phyloP scores from a whole-genome alignment of 1,284 basidiomycete genomes.

The Sporisorium iseilematis-ciliati region DNA sequence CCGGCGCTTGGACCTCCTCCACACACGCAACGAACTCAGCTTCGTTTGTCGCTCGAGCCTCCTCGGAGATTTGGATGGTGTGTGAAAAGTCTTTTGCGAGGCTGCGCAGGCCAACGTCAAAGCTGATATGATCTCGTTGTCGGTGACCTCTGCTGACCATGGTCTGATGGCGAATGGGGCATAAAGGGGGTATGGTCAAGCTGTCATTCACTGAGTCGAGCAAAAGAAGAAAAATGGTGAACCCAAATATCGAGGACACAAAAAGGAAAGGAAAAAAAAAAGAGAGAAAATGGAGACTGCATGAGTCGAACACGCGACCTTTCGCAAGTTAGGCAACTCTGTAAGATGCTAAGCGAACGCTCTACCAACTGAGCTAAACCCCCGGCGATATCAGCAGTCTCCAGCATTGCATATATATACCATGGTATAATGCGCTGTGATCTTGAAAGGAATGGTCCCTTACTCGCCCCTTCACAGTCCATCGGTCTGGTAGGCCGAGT shows the following conservation, averaged over 20 bases:
- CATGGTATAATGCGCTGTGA: too few relatives aligned
- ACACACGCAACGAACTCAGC: conserved; percentile 10
- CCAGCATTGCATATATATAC: background rate
- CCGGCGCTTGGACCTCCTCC: conserved; percentile 26
- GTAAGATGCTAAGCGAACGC: conserved; percentile 52
- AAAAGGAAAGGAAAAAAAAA: conserved; percentile 5
- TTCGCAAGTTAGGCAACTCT: conserved; percentile 41
- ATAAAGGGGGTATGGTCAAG: too few relatives aligned
- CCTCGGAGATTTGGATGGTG: background rate
- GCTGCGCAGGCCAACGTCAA: too few relatives aligned
- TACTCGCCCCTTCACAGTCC: background rate
- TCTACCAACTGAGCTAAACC: conserved; percentile 61
- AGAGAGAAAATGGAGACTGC: conserved; percentile 45
- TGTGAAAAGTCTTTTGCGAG: too few relatives aligned
- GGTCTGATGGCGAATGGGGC: too few relatives aligned
- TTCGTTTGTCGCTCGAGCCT: too few relatives aligned
- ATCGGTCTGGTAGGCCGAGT: conserved; percentile 1
- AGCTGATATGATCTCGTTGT: too few relatives aligned
- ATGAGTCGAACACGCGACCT: conserved; percentile 60
- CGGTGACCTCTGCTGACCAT: too few relatives aligned
- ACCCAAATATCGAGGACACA: background rate
- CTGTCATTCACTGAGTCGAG: too few relatives aligned
- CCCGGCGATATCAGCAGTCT: background rate
- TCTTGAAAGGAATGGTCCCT: too few relatives aligned
- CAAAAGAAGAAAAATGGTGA: background rate